phyloP scores from a whole-genome alignment of 2,329 filamentous ascomycete species.

The Zasmidium cellare region DNA sequence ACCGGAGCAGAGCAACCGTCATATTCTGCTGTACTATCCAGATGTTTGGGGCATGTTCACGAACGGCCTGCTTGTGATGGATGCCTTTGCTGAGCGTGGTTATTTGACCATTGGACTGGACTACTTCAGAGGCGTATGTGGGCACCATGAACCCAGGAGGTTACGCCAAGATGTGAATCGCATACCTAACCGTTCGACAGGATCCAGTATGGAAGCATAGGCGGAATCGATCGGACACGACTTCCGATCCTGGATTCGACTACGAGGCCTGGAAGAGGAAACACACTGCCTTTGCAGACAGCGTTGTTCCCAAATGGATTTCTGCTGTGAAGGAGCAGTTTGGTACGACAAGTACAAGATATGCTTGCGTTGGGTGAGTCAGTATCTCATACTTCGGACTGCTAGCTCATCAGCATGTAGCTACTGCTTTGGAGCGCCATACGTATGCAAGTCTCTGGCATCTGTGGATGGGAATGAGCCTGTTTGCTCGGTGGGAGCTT shows the following conservation, averaged over 20 bases:
- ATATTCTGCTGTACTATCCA: too few species aligned
- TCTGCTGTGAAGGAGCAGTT: slow-evolving; percentile 13
- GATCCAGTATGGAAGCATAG: slow-evolving; percentile 18
- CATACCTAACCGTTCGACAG: too few species aligned
- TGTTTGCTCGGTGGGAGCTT: slow-evolving; percentile 45
- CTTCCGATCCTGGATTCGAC: slow-evolving; percentile 18
- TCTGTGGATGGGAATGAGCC: too few species aligned
- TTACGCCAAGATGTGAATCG: too few species aligned
- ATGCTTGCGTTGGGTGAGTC: slow-evolving; percentile 19
- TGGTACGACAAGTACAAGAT: slow-evolving; percentile 13
- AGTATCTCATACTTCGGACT: too few species aligned
- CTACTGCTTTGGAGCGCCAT: slow-evolving; percentile 41
- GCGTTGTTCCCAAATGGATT: slow-evolving; percentile 8
- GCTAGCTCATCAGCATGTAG: too few species aligned
- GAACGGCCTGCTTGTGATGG: too few species aligned
- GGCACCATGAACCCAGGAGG: too few species aligned
- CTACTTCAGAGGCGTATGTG: slow-evolving; percentile 24
- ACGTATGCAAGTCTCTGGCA: slow-evolving; percentile 38
- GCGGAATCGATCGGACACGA: slow-evolving; percentile 10
- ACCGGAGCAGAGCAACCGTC: too few species aligned
- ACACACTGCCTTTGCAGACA: slow-evolving; percentile 14
- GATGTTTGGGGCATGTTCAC: too few species aligned
- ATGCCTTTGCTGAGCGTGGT: slow-evolving; percentile 18
- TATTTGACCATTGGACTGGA: slow-evolving; percentile 18
- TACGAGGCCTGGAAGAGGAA: slow-evolving; percentile 18